Conservation (phyloP, 331 rosid species). For the Malus hybrid region DNA sequence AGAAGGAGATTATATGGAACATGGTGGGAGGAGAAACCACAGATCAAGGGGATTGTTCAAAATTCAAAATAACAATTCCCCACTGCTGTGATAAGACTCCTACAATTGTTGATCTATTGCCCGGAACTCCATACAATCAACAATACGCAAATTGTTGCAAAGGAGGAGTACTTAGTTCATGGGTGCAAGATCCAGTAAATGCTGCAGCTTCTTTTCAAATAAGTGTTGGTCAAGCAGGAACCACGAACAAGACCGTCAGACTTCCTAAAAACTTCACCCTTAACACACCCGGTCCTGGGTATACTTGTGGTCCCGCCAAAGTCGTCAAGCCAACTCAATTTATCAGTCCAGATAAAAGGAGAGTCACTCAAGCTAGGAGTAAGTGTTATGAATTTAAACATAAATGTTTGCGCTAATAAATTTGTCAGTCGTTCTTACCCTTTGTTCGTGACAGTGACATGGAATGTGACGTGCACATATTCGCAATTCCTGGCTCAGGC, state of each 20-base stretch:
- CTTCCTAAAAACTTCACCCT: slow-evolving; percentile 67
- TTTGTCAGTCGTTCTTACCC: neutral
- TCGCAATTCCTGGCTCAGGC: slow-evolving; percentile 76
- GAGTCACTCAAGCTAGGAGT: slow-evolving; percentile 86
- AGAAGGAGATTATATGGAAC: slow-evolving; percentile 83
- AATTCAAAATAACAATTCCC: slow-evolving; percentile 41
- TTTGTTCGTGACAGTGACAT: slow-evolving; percentile 67
- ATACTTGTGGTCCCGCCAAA: slow-evolving; percentile 65
- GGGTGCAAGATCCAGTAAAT: slow-evolving; percentile 66
- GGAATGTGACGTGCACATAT: slow-evolving; percentile 80
- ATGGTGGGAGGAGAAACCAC: slow-evolving; percentile 74
- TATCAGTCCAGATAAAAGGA: slow-evolving; percentile 51
- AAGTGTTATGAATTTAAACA: slow-evolving; percentile 27
- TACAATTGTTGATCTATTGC: slow-evolving; percentile 63
- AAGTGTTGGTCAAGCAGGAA: slow-evolving; percentile 73
- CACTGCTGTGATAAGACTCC: slow-evolving; percentile 72
- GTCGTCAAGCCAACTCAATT: slow-evolving; percentile 51
- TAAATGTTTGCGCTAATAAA: neutral
- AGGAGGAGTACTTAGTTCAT: slow-evolving; percentile 85
- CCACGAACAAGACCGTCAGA: slow-evolving; percentile 56
- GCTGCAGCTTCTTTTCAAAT: slow-evolving; percentile 68
- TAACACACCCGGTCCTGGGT: slow-evolving; percentile 81
- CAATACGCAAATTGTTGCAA: slow-evolving; percentile 79
- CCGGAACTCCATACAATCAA: slow-evolving; percentile 78
- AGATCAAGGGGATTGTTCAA: slow-evolving; percentile 92